A percentile compares a stretch with the other conserved stretches of the same genome.
Conservation (phyloP, 371 early-diverging fungal genomes). For the Rhizomucor miehei region DNA sequence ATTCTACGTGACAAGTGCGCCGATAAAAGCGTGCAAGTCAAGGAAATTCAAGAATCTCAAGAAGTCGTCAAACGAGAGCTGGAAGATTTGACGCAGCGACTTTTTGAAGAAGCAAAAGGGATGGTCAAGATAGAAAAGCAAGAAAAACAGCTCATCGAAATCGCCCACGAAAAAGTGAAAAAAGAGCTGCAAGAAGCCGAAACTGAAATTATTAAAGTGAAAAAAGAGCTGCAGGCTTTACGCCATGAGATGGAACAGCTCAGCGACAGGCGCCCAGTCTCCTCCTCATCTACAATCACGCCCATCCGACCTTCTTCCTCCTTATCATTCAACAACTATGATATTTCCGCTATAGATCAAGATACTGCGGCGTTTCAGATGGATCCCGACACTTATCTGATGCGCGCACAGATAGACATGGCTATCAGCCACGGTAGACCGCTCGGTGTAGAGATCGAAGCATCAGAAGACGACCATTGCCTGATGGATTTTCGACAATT, state of each 20-base stretch:
- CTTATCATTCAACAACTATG: background rate
- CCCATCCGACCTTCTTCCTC: background rate
- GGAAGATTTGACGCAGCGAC: slow-evolving; percentile 66
- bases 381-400: slow-evolving; percentile 7
- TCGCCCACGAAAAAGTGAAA: slow-evolving; percentile 56
- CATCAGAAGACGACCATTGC: slow-evolving; percentile 18
- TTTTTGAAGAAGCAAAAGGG: slow-evolving; percentile 89
- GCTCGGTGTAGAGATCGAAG: slow-evolving; percentile 8
- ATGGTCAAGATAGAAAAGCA: slow-evolving; percentile 79
- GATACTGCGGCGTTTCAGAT: background rate
- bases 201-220: slow-evolving; percentile 15
- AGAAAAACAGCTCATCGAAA: slow-evolving; percentile 42
- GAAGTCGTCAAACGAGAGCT: slow-evolving; percentile 66
- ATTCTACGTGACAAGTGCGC: slow-evolving; percentile 81
- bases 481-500: slow-evolving; percentile 19
- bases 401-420: slow-evolving; percentile 19
- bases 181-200: slow-evolving; percentile 42
- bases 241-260: slow-evolving; percentile 19
- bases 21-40: slow-evolving; percentile 62
- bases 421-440: background rate
- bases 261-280: background rate
- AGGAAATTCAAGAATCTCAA: slow-evolving; percentile 65
- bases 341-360: background rate
- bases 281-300: background rate
- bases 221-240: slow-evolving; percentile 18